Evolutionary conservation across 139 green algal genomes (phyloP), one percentile per base, ranked within the genome.

Genomic region (Chlorella ohadii): DNA sequence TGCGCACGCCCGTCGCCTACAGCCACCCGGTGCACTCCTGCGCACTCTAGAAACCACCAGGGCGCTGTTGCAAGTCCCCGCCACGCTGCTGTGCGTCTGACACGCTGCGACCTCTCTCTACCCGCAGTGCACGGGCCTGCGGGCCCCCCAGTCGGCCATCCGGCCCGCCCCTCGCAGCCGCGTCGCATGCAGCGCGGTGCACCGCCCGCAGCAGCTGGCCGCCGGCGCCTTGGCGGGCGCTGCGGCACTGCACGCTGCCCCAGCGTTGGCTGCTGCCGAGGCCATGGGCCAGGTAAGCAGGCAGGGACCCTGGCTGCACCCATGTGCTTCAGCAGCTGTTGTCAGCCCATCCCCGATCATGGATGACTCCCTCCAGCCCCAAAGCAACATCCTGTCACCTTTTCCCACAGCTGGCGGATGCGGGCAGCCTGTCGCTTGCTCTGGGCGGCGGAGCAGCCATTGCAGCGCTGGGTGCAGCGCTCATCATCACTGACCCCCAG

Each of bases 401-500:
- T n/a, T n/a, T 13, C 15, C 51, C 11, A 59, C 78, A 79, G 66
- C 34, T 88, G 41, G 79, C 55, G 39, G 82, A 82, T 41, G 36
- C 47, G 38, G 63, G 64, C 72, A 78, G 25, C 66, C n/a, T 87
- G 71, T 28, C 56, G 59, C 47, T 94, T 33, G 94, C 95, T 1
- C 67, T 97, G 28, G 94, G 88, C 39, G 90, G 92, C 41, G 91
- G 84, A 28, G 91, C 86, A 16, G 95, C 93, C 16, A 91, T 97
- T 36, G 93, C 88, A 20, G 94, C 91, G 31, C 89, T 97, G 5
- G 92, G 88, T 20, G 93, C 88, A 0, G 86, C 92, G 0, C 88
- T 98, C 22, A 84, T 97, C 11, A 91, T 90, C 20, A 92, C 95
- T 0, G 95, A 98, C 87, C 95, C 95, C 3, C 86, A 96, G 86